A percentile compares a stretch with the other conserved stretches of the same genome.
These are phyloP conservation scores for Penicillium pulvis DNA, from an alignment of 495 filamentous ascomycete genomes.

Conservation along the genomic window DNA sequence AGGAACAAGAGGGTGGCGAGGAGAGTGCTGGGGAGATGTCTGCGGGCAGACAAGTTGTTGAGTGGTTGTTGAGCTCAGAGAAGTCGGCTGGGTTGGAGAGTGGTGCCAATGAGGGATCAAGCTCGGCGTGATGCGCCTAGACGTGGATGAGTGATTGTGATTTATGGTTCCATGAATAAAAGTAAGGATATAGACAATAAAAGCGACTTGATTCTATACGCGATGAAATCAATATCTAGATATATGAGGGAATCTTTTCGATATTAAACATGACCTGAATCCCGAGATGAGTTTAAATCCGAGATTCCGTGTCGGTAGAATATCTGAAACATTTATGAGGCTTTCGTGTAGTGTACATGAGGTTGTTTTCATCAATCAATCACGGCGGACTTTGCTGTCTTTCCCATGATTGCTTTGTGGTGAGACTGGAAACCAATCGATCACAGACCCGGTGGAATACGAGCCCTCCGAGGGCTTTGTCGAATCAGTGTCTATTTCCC, in stretches of 20 bases:
- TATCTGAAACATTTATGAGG: not conserved
- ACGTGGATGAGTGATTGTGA: not conserved
- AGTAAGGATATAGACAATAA: conserved; percentile 12
- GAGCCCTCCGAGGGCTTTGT: conserved; percentile 17
- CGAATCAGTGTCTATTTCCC: conserved; percentile 40
- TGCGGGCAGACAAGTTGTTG: conserved; percentile 46
- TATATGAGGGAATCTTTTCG: not conserved
- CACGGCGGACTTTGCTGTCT: conserved; percentile 29
- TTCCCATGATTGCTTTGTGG: conserved; percentile 10
- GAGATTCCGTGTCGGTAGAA: not conserved
- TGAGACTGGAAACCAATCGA: conserved; percentile 18
- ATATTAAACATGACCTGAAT: not conserved
- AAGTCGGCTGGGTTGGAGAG: conserved; percentile 40
- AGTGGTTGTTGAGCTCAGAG: conserved; percentile 50
- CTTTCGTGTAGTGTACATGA: conserved; percentile 18
- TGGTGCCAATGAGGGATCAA: conserved; percentile 29
- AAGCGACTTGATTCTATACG: conserved; percentile 6
- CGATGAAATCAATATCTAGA: not conserved
- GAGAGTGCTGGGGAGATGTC: conserved; percentile 31
- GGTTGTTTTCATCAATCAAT: conserved; percentile 17
- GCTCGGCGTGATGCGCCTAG: conserved; percentile 17
- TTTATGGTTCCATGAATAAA: conserved; percentile 13
- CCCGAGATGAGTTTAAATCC: not conserved
- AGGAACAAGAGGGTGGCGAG: conserved; percentile 22
- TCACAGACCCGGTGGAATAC: conserved; percentile 18